Evolutionary conservation across 2,329 filamentous ascomycete genomes (phyloP).

Genomic region (Monosporascus ibericus): DNA sequence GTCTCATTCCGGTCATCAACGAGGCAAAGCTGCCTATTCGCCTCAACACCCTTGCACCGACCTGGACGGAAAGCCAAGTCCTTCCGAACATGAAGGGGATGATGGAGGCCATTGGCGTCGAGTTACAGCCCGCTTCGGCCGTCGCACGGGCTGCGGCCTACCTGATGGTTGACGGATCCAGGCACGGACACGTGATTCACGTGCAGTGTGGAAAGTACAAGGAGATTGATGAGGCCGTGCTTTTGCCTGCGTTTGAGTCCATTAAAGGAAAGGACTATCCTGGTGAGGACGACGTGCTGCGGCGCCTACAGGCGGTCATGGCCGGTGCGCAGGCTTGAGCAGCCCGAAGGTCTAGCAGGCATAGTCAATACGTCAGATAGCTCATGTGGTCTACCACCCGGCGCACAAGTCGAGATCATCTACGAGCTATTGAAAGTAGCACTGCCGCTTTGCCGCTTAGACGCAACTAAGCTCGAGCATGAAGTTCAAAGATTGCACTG

Average conservation of each 20-base stretch:
- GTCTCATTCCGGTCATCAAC: slow-evolving; percentile 33
- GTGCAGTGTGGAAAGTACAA: slow-evolving; percentile 39
- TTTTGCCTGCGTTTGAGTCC: slow-evolving; percentile 27
- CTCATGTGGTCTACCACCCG: too few relatives aligned
- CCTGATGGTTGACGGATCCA: slow-evolving; percentile 40
- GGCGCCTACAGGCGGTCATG: slow-evolving; percentile 3
- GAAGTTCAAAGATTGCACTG: too few relatives aligned
- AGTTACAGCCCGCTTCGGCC: slow-evolving; percentile 36
- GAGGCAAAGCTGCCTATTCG: slow-evolving; percentile 39
- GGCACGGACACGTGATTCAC: slow-evolving; percentile 49
- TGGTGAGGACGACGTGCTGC: slow-evolving; percentile 30
- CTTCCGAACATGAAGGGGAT: slow-evolving; percentile 20
- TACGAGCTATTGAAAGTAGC: too few relatives aligned
- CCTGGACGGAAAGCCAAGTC: slow-evolving; percentile 43
- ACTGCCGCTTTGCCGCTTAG: too few relatives aligned
- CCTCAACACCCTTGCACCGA: slow-evolving; percentile 49
- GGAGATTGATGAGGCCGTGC: slow-evolving; percentile 45
- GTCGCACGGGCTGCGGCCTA: slow-evolving; percentile 43
- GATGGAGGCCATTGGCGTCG: slow-evolving; percentile 32
- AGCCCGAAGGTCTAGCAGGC: too few relatives aligned
- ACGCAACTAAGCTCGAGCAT: too few relatives aligned
- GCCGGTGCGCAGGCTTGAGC: neutral
- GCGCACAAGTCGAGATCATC: too few relatives aligned
- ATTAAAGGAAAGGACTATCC: slow-evolving; percentile 27
- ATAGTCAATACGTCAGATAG: too few relatives aligned